These are phyloP conservation scores for Termitomyces sp. DNA, from an alignment of 768 basidiomycete species.

Conservation along the genomic window DNA sequence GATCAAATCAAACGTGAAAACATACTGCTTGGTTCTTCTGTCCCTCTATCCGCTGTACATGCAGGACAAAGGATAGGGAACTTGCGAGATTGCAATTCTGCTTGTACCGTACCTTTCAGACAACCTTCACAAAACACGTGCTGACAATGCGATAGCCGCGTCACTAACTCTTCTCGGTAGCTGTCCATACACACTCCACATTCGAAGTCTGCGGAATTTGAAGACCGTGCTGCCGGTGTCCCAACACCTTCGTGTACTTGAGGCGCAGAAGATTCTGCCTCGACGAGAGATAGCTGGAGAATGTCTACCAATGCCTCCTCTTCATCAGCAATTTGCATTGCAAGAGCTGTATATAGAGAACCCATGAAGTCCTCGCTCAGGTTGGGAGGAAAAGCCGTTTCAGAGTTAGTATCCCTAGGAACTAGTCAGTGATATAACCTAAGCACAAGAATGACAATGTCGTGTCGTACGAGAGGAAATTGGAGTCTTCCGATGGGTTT, in stretches of 20 bases:
- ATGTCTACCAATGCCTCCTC: background rate
- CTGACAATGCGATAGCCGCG: conserved; percentile 30
- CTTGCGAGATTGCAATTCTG: conserved; percentile 49
- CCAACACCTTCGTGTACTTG: background rate
- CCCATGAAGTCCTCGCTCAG: background rate
- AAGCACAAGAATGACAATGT: background rate
- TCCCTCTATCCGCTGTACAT: conserved; percentile 35
- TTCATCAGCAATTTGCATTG: background rate
- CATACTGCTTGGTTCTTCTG: background rate
- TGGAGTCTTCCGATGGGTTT: background rate
- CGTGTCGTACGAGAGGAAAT: background rate
- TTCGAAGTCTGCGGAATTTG: background rate
- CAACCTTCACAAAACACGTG: conserved; percentile 59
- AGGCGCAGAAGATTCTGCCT: background rate
- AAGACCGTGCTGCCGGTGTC: background rate
- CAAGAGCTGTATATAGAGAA: background rate
- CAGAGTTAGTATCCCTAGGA: background rate
- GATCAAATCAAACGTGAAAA: background rate
- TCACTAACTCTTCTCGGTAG: conserved; percentile 23
- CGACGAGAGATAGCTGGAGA: background rate
- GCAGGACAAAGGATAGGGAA: conserved; percentile 63
- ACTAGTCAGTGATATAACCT: background rate
- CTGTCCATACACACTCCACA: conserved; percentile 60
- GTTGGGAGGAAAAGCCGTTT: too few species aligned
- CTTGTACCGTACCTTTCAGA: conserved; percentile 37